phyloP scores from a whole-genome alignment of 352 stramenopile genomes.

The Phytophthora fragariae region DNA sequence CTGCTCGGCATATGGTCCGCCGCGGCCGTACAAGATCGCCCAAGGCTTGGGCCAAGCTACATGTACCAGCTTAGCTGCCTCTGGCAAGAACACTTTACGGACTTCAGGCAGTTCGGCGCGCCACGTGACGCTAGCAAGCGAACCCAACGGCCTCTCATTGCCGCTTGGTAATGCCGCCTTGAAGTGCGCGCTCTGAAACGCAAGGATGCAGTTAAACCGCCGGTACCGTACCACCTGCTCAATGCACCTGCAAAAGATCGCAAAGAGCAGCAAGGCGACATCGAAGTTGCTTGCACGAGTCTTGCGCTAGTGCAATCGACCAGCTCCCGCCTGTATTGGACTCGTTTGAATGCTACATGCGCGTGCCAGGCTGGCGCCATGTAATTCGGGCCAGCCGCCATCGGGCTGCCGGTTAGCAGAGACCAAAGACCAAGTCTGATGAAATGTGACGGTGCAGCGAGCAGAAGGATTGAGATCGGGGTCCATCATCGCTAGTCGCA shows the following conservation, averaged over 20 bases:
- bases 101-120: too few species aligned
- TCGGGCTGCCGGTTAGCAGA: background rate
- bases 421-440: constrained; percentile 12
- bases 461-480: background rate
- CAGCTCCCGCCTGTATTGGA: background rate
- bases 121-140: constrained; percentile 9
- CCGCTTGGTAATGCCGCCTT: constrained; percentile 22
- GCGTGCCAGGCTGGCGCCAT: constrained; percentile 5
- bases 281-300: background rate
- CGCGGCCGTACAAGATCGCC: background rate
- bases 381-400: constrained; percentile 5
- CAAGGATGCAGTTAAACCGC: constrained; percentile 24
- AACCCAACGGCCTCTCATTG: background rate
- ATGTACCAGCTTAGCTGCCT: too few species aligned
- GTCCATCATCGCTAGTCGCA: constrained; percentile 13
- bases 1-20: background rate
- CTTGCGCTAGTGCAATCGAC: background rate
- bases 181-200: constrained; percentile 21
- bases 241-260: constrained; percentile 25
- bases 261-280: too few species aligned
- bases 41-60: too few species aligned
- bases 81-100: background rate
- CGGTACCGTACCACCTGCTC: constrained; percentile 18
- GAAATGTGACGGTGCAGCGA: constrained; percentile 33
- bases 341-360: background rate